These are phyloP conservation scores for Cryptococcus jaspeensis DNA, from an alignment of 1,284 basidiomycete genomes.

Conservation along the genomic window DNA sequence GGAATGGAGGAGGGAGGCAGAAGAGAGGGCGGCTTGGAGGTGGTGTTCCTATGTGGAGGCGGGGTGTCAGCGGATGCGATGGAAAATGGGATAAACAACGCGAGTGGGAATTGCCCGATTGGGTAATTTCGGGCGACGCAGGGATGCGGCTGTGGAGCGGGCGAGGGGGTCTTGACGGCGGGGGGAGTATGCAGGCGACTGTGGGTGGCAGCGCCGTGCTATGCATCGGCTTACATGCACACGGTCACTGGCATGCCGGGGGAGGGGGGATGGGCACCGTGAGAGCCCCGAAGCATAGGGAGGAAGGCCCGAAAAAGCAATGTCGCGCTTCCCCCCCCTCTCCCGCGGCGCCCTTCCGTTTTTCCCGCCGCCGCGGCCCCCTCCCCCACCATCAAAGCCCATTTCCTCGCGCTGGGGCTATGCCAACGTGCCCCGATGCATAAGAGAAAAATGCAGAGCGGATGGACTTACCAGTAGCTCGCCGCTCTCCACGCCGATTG, in stretches of 20 bases:
- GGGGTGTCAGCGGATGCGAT: conserved; percentile 40
- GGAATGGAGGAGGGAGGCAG: conserved; percentile 47
- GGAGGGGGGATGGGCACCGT: not conserved
- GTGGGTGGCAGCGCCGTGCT: too few species aligned
- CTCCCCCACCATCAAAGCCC: conserved; percentile 18
- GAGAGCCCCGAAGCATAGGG: not conserved
- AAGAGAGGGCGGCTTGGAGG: conserved; percentile 64
- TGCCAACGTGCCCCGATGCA: conserved; percentile 28
- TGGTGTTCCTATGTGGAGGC: conserved; percentile 77
- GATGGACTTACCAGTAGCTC: conserved; percentile 47
- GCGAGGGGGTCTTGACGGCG: too few species aligned
- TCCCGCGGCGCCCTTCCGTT: not conserved
- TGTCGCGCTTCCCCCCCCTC: not conserved
- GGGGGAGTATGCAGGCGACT: too few species aligned
- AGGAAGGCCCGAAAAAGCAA: not conserved
- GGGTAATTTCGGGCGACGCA: conserved; percentile 16
- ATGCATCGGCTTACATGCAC: not conserved
- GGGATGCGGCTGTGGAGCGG: too few species aligned
- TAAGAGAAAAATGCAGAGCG: conserved; percentile 32
- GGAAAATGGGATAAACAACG: conserved; percentile 1
- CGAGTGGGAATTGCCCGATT: conserved; percentile 23
- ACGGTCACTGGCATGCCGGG: conserved; percentile 1
- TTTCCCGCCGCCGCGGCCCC: conserved; percentile 10
- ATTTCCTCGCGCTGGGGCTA: conserved; percentile 21
- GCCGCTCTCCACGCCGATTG: conserved; percentile 48